Evolutionary conservation across 371 early-diverging fungal species (phyloP), one percentile per base, ranked within the genome.

Genomic region (Blakeslea trispora): DNA sequence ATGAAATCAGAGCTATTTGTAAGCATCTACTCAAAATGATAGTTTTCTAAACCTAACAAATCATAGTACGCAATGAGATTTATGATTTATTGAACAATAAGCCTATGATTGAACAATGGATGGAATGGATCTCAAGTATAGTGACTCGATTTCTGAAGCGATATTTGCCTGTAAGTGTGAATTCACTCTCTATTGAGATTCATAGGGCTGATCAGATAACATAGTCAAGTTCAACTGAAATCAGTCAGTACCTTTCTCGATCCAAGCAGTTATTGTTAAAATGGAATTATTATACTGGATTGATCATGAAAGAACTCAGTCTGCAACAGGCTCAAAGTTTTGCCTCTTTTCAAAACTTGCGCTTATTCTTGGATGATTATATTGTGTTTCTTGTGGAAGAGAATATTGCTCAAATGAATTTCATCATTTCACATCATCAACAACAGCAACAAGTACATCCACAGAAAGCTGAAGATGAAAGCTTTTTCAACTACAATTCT

Each of bases 281-380:
- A 44, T 85, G 85, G 85, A 72, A 59, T n/a, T 72, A 71, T 18
- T 82, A 77, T 41, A 58, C 66, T 2, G 56, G 71, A 1, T 39
- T 82, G 18, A 58, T 75, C 28, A 59, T 82, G 61, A 72, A 75
- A 5, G 81, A 81, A 31, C 57, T 83, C 45, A 63, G 76, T 18
- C 48, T 77, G 17, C 57, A 70, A 41, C 60, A 67, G 19, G 70
- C 77, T 5, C 34, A 41, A 21, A 78, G 72, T 43, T 67, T 76
- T 50, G 77, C 63, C n/a, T 62, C 66, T 3, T 80, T 83, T 39
- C 72, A 78, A 44, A 66, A 62, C 18, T 50, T 85, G 18, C 53
- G 63, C 5, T 34, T 80, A 2, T 81, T 85, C 55, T 63, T 81
- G 28, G 83, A 85, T 64, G 85, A 83, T 49, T 76, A 77, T 48